These are phyloP conservation scores for Thamnidium elegans DNA, from an alignment of 192 early-diverging fungal genomes.

Conservation along the genomic window DNA sequence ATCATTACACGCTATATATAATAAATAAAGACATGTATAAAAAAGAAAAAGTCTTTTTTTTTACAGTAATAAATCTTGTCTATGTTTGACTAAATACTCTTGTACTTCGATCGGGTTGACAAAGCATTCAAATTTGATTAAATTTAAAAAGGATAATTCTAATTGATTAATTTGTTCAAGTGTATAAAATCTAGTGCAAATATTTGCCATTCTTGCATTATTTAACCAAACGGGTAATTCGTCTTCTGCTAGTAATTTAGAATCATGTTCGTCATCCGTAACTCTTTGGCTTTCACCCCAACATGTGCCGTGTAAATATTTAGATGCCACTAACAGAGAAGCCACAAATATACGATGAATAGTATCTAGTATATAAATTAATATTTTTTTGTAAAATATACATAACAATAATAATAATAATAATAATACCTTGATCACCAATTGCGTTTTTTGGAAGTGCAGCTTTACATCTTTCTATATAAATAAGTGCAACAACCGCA, in stretches of 20 bases:
- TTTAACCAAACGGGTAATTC: slow-evolving; percentile 18
- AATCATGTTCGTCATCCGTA: background rate
- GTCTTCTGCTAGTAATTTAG: slow-evolving; percentile 6
- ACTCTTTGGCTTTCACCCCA: slow-evolving; percentile 2
- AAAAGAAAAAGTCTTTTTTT: too few species aligned
- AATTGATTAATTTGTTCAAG: slow-evolving; percentile 33
- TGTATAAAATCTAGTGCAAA: slow-evolving; percentile 30
- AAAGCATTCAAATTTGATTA: slow-evolving; percentile 28
- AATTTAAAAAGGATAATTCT: slow-evolving; percentile 29
- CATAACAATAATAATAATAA: too few species aligned
- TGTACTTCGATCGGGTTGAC: slow-evolving; percentile 25
- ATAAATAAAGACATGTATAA: too few species aligned
- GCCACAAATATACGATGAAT: slow-evolving; percentile 36
- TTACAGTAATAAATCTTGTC: slow-evolving; percentile 26
- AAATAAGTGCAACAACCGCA: slow-evolving; percentile 36
- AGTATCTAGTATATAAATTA: slow-evolving; percentile 32
- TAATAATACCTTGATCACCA: slow-evolving; percentile 36
- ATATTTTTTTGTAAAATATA: too few species aligned
- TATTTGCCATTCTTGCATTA: slow-evolving; percentile 25
- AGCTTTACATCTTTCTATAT: slow-evolving; percentile 31
- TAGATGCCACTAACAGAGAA: slow-evolving; percentile 34
- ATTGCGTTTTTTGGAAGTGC: slow-evolving; percentile 31
- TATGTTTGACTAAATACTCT: slow-evolving; percentile 19
- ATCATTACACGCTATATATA: too few species aligned
- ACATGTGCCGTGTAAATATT: slow-evolving; percentile 26